Base-by-base conservation (phyloP, 306 rosid species). In the Crotalaria pallida region DNA sequence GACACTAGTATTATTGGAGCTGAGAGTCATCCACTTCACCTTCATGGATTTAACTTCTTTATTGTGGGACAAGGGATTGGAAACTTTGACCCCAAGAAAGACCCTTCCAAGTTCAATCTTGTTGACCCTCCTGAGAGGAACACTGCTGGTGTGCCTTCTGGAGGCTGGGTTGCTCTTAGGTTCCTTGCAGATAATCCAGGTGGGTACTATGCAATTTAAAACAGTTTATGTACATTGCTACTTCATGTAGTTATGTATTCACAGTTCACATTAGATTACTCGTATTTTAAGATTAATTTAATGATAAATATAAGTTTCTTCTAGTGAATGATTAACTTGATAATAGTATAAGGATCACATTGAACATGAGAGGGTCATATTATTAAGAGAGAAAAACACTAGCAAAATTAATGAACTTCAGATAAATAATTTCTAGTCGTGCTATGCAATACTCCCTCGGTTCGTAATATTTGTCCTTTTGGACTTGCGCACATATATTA, bases 11-110 rank as follows among this genome's bases (percentile, higher is more conserved):
- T 89, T 8, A 72, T 86, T 71, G 84, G 81, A 4, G 88, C 96
- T 1, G 90, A 89, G 79, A 87, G 90, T 65, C 96, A 89, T 76
- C 96, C 96, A 4, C 87, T 89, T 79, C 96, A 89, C 47, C 88
- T 89, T 59, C 96, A 89, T 71, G 96, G 96, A 0, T 89, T 81
- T 41, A 89, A 87, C 61, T 89, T 89, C 82, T 87, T 89, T n/a
- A 79, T 87, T 58, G 83, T 89, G 31, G 96, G 87, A 11, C 83
- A 84, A 16, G 96, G 96, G 0, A 57, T 36, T 61, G 96, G 90
- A 17, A 89, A 87, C 64, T 89, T 89, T 12, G 81, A 89, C 72
- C 82, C 90, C 23, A 84, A 77, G 13, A 89, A 75, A 1, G 96
- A 87, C 61, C 88, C 90, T 0, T 4, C 73, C 0, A 87, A 73